Evolutionary conservation across 768 basidiomycete species (phyloP), one percentile per base, ranked within the genome.

Genomic region (Suillus luteus): DNA sequence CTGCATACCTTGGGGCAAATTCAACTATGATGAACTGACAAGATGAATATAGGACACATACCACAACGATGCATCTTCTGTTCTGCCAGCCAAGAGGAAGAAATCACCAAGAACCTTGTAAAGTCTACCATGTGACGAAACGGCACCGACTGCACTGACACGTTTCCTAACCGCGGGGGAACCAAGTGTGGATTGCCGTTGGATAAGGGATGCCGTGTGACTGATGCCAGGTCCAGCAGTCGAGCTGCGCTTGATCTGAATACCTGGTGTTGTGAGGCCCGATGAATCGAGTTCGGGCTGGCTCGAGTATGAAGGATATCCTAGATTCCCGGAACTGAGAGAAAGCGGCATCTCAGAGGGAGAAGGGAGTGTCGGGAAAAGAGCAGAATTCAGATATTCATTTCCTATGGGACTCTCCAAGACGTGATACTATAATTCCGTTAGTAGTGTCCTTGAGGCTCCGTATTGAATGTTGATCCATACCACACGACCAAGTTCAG

Each of bases 41-140:
- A 62, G 65, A 58, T 69, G 58, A 59, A 61, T 19, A 33, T 33
- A n/a, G 9, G 17, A 10, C 17, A 74, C 80, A 59, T 77, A 95
- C 93, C 94, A 94, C 59, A 90, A 81, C 46, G 82, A 77, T 1
- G 96, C 90, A 70, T 99, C 95, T 57, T 87, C 86, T 43, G 86
- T 84, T 66, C 93, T 82, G n/a, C 97, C 96, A 8, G 93, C 84
- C 31, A 99, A 79, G 19, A 98, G 78, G 76, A 91, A 96, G 68
- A 97, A 84, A 74, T 98, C 95, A 1, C 88, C 96, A 15, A 93
- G 82, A 31, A 96, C 83, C 76, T 96, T 98, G 76, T 87, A 91
- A 43, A 96, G 81, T 62, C 96, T 81, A 31, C 91, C 96, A 75
- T 91, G 91, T 3, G 92, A 90, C 10, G 91, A 90, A 15, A 88